Evolutionary conservation across 2,329 filamentous ascomycete species (phyloP), one percentile per base, ranked within the genome.

Genomic region (Aspergillus tamarii): DNA sequence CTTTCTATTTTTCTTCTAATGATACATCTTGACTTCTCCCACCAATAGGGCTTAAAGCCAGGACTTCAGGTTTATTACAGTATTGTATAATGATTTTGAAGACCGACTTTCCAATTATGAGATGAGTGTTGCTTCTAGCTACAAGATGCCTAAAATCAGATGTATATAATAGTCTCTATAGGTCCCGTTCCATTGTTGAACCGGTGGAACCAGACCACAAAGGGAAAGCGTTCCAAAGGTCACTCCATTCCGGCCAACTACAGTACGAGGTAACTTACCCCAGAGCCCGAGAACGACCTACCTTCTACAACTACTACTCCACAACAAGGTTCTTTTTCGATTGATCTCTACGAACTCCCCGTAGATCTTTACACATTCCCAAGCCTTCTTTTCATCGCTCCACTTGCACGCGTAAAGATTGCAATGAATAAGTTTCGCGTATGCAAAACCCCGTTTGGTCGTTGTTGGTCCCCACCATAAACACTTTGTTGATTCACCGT

Each of bases 371-470:
- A 23, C 19, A 23, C 7, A 7, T 34, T 32, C 34, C 11, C 30
- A 30, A 28, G 8, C 30, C 34, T 48, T 23, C 45, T 55, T 26
- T 41, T 16, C n/a, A 12, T 21, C 45, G 19, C 45, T 36, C 32
- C 54, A n/a, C n/a, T 58, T 32, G n/a, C 53, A 54, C 32, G 43
- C 46, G n/a, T 32, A 39, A 30, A 30, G 28, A 52, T n/a, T 48
- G 32, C 19, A 63, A 77, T 76, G 74, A 74, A 75, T 67, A 70
- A 66, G 54, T 75, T 77, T 59, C 70, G 74, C 66, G 77, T 78
- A 76, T 64, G 71, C 60, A 58, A 28, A 46, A 5, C 26, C 45
- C 54, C 39, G 43, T 19, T 48, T 41, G 16, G 28, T 48, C 23
- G 21, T 14, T 19, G 45, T 53, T 57, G 23, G 30, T 52, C 46